phyloP scores from a whole-genome alignment of 192 early-diverging fungal genomes.

The Gamsiella multidivaricata region DNA sequence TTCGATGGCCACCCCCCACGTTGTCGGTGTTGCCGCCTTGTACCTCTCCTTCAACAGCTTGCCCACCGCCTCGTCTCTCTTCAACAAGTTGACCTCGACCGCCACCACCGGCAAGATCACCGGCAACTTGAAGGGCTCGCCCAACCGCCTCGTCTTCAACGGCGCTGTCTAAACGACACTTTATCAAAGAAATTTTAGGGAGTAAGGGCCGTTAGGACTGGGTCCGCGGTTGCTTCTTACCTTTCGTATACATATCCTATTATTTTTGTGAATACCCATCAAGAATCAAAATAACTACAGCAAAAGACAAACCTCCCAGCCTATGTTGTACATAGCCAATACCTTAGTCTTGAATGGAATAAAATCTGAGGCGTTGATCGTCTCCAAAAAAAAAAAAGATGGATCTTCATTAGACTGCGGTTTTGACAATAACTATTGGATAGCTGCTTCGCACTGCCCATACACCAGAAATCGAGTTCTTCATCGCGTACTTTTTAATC shows the following conservation, averaged over 20 bases:
- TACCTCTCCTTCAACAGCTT: slow-evolving; percentile 50
- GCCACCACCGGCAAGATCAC: slow-evolving; percentile 9
- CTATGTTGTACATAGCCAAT: background rate
- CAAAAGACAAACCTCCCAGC: background rate
- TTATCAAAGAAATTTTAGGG: background rate
- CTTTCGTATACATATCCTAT: background rate
- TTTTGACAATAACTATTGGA: too few relatives aligned
- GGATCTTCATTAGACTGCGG: background rate
- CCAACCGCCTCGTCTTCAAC: slow-evolving; percentile 48
- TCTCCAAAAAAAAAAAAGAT: slow-evolving; percentile 2
- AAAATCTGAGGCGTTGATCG: slow-evolving; percentile 19
- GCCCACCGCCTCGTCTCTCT: slow-evolving; percentile 18
- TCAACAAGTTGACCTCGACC: slow-evolving; percentile 18
- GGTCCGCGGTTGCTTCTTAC: background rate
- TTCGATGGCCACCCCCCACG: slow-evolving; percentile 68
- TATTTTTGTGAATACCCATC: background rate
- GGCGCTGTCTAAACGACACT: slow-evolving; percentile 15
- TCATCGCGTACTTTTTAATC: background rate
- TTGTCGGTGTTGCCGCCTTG: slow-evolving; percentile 63
- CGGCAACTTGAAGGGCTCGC: slow-evolving; percentile 23
- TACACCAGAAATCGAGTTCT: too few relatives aligned
- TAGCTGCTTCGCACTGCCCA: too few relatives aligned
- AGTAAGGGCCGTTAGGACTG: background rate
- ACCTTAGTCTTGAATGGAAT: background rate
- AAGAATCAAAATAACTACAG: background rate